Base-by-base conservation (phyloP, 805 yeast genomes). In the Wickerhamiella azyma region DNA sequence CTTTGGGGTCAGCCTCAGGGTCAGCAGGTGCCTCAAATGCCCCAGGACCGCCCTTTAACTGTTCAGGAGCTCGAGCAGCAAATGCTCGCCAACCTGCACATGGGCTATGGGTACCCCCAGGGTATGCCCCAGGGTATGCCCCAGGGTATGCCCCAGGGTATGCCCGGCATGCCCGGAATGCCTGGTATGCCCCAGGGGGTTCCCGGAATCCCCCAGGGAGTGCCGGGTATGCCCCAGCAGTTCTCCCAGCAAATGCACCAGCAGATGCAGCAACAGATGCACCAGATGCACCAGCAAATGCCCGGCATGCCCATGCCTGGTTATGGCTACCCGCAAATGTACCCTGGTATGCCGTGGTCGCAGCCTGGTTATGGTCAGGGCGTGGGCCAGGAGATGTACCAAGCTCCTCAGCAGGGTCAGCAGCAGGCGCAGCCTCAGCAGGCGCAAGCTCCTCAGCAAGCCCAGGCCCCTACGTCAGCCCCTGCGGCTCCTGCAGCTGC, bases 1-100 rank as follows among this genome's bases (percentile, higher is more conserved):
- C 59, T 81, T 41, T 81, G 88, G 88, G 72, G 71, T 26, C 62
- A 50, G 41, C 58, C 42, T 17, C 60, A 39, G 50, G 55, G 45
- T n/a, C 39, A 39, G 13, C 50, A 48, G 26, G 40, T 32, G 32
- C 46, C 43, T 18, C 37, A 38, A 26, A 21, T 39, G 29, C 42
- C 40, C 8, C 45, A 35, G 18, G 46, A 37, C 18, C 32, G 36
- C 26, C 46, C 49, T 17, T 16, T 48, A 39, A 41, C 48, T 6
- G 47, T 48, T 10, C 46, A 45, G 16, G 47, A 48, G 37, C 41
- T 48, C 21, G 51, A 48, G 45, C 42, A 45, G 37, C 48, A 45
- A 40, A 48, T 48, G 51, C 28, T 46, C 17, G 26, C 32, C 8
- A 16, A 29, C n/a, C n/a, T 39, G 19, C 48, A 35, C 26, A 29